Conservation (phyloP, 352 stramenopile species). For the Phytopythium cucurbitacearum region DNA sequence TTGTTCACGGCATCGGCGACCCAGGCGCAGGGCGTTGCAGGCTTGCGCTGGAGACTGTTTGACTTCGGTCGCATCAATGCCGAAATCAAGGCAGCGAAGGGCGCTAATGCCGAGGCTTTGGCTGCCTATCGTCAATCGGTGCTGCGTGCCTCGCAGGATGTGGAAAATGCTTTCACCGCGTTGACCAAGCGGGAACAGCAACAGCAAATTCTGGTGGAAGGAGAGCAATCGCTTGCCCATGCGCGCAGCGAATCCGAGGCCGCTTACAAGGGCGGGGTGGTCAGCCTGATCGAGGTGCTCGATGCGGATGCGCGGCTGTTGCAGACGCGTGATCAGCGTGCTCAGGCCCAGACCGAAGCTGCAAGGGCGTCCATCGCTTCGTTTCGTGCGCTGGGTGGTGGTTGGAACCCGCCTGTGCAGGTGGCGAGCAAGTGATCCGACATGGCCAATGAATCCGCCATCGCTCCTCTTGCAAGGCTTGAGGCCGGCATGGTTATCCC, state of each 20-base stretch:
- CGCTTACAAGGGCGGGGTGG: conserved; percentile 1
- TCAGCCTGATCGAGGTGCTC: conserved; percentile 2
- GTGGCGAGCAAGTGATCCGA: conserved; percentile 2
- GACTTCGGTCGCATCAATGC: conserved; percentile 2
- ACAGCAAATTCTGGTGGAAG: conserved; percentile 3
- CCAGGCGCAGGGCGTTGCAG: conserved; percentile 1
- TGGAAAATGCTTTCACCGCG: conserved; percentile 2
- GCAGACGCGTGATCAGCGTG: conserved; percentile 2
- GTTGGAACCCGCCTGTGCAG: conserved; percentile 2
- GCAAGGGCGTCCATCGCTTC: conserved; percentile 2
- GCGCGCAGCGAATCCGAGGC: conserved; percentile 1
- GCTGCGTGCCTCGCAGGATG: conserved; percentile 1
- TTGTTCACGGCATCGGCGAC: conserved; percentile 2
- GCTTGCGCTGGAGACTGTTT: conserved; percentile 2
- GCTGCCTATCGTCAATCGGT: conserved; percentile 2
- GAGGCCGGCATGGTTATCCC: conserved; percentile 2
- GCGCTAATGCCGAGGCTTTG: conserved; percentile 2
- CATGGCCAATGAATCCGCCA: conserved; percentile 2
- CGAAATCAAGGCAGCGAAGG: conserved; percentile 2
- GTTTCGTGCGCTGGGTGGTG: conserved; percentile 2
- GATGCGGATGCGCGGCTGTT: conserved; percentile 2
- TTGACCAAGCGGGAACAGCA: conserved; percentile 2
- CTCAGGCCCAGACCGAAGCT: conserved; percentile 2
- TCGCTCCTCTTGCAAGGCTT: conserved; percentile 2
- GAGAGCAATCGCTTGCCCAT: conserved; percentile 2